Conservation (phyloP, 2,329 filamentous ascomycete species). For the Pseudohalonectria lignicola region DNA sequence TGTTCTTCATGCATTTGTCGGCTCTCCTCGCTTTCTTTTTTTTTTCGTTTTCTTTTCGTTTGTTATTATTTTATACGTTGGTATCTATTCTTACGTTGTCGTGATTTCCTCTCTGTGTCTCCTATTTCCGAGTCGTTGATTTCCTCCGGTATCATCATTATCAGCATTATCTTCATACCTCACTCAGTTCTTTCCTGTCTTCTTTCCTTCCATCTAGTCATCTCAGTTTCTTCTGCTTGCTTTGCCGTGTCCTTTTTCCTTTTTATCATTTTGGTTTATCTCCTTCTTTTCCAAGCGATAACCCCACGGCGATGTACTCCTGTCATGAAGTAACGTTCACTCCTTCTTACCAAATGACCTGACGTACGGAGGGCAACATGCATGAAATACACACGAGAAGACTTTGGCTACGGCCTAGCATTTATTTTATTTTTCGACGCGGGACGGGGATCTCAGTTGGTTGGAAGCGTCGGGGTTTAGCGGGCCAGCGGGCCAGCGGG, state of each 20-base stretch:
- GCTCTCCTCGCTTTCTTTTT: conserved; percentile 26
- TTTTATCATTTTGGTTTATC: not conserved
- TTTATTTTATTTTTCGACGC: too few relatives aligned
- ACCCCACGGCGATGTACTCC: not conserved
- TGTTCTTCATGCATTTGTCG: conserved; percentile 33
- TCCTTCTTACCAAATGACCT: conserved; percentile 1
- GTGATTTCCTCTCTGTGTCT: not conserved
- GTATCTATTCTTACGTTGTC: not conserved
- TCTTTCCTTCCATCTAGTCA: not conserved
- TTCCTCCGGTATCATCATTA: too few relatives aligned
- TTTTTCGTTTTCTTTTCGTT: conserved; percentile 21
- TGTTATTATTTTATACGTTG: conserved; percentile 7
- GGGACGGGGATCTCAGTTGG: too few relatives aligned
- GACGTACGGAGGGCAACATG: not conserved
- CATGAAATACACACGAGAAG: too few relatives aligned
- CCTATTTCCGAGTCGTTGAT: too few relatives aligned
- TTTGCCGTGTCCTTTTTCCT: not conserved
- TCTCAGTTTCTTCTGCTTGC: not conserved
- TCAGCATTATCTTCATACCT: too few relatives aligned
- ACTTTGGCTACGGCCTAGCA: too few relatives aligned
- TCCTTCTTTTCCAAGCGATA: not conserved
- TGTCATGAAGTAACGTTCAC: conserved; percentile 1
- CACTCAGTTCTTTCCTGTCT: not conserved
- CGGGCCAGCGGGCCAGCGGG: too few relatives aligned
- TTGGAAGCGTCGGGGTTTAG: too few relatives aligned